Evolutionary conservation across 345 rosid species (phyloP).

Genomic region (Rhodomyrtus tomentosa): DNA sequence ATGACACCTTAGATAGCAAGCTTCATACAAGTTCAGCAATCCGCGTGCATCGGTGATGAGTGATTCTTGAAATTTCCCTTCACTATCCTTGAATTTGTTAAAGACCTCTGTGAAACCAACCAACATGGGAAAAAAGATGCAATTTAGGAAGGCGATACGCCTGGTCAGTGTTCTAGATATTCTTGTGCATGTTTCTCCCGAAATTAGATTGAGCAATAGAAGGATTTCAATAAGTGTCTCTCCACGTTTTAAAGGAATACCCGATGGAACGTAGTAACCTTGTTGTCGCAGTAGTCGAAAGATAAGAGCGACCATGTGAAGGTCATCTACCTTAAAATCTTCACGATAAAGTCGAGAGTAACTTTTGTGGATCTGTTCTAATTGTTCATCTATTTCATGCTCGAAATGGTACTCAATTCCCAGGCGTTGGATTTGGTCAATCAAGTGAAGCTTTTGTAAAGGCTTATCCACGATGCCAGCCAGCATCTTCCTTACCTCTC

Average conservation of each 20-base stretch:
- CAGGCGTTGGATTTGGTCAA: conserved; percentile 16
- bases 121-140: neutral
- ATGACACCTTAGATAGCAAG: conserved; percentile 1
- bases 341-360: neutral
- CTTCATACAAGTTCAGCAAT: neutral
- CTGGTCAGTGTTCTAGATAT: neutral
- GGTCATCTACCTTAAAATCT: neutral
- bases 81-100: neutral
- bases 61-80: neutral
- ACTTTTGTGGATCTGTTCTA: neutral
- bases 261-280: neutral
- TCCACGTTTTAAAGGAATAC: neutral
- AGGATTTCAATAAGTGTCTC: neutral
- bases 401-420: conserved; percentile 36
- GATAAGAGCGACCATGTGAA: neutral
- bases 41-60: neutral
- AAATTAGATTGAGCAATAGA: neutral
- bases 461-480: neutral
- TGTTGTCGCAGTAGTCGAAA: neutral
- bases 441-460: neutral
- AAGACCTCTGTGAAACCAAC: neutral
- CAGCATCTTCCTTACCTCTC: conserved; percentile 5
- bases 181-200: neutral
- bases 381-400: conserved; percentile 11
- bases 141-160: neutral